Base-by-base conservation (phyloP, 768 basidiomycete genomes). In the Naganishia randhawae region DNA sequence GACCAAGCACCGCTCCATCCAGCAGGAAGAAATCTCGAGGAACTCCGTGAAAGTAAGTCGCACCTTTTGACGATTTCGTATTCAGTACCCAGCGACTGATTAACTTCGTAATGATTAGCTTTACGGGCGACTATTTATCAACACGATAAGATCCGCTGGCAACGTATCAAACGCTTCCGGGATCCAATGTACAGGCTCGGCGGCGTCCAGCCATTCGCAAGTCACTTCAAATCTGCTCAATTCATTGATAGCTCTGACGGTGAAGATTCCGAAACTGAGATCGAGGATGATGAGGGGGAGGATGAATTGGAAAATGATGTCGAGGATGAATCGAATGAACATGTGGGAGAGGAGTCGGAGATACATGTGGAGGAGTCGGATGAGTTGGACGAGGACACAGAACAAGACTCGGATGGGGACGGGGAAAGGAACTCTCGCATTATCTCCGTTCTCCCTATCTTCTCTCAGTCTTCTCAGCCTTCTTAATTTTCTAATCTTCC, bases 131-230 rank as follows among this genome's bases (percentile, higher is more conserved):
- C 57, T 13, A 61, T 61, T n/a, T 41, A 61, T 42, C 39, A 29
- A 13, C 39, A 42, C n/a, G 32, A 61, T 35, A 25, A 1, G 9
- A 9, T 10, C n/a, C 57, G 39, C 22, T 61, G 57, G 57, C 35
- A 29, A 39, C 37, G 37, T 41, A 29, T 42, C n/a, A 61, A 61
- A 61, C 57, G 57, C 10, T 9, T 42, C 14, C 57, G 39, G 19
- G 57, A 61, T 16, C 57, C 57, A 10, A 41, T 41, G 35, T 61
- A 61, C 37, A 37, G 27, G 35, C 11, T 39, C 13, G 57, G 57
- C 37, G 27, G 37, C 14, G 25, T 41, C 39, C 37, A 61, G n/a
- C 33, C 8, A 9, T n/a, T 16, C 7, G n/a, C 17, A 5, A 11
- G 11, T 10, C 25, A n/a, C 1, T 14, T 13, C 35, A 42, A 61